Conservation (phyloP, 352 stramenopile genomes). For the Phytophthora pini region DNA sequence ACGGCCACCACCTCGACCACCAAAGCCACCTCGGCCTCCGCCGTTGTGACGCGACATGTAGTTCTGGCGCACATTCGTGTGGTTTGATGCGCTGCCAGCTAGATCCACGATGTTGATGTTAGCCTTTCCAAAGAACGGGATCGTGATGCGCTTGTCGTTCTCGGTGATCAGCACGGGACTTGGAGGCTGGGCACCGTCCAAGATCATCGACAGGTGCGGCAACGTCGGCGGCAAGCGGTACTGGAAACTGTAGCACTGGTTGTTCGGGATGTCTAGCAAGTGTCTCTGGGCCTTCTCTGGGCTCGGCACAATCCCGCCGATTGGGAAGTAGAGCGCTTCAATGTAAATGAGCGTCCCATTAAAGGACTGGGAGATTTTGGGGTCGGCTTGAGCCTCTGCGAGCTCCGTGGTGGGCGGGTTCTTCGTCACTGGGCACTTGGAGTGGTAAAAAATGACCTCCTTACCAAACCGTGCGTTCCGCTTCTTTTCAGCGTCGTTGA, state of each 20-base stretch:
- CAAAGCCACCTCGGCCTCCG: slow-evolving; percentile 36
- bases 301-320: slow-evolving; percentile 76
- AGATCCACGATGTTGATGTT: slow-evolving; percentile 90
- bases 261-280: slow-evolving; percentile 84
- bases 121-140: slow-evolving; percentile 83
- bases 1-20: slow-evolving; percentile 33
- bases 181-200: slow-evolving; percentile 56
- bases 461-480: slow-evolving; percentile 85
- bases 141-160: slow-evolving; percentile 71
- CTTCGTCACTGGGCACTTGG: slow-evolving; percentile 60
- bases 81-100: slow-evolving; percentile 50
- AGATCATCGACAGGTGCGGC: slow-evolving; percentile 60
- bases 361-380: slow-evolving; percentile 67
- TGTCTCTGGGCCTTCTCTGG: slow-evolving; percentile 77
- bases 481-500: slow-evolving; percentile 81
- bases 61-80: slow-evolving; percentile 72
- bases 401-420: slow-evolving; percentile 50
- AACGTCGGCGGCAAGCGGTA: slow-evolving; percentile 65
- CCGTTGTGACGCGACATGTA: slow-evolving; percentile 46
- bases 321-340: slow-evolving; percentile 78
- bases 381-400: slow-evolving; percentile 50
- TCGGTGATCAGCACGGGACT: slow-evolving; percentile 57
- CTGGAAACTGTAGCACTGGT: slow-evolving; percentile 88
- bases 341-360: slow-evolving; percentile 77
- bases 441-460: slow-evolving; percentile 87